Base-by-base conservation (phyloP, 78 protist species). In the Polysphondylium violaceum region DNA sequence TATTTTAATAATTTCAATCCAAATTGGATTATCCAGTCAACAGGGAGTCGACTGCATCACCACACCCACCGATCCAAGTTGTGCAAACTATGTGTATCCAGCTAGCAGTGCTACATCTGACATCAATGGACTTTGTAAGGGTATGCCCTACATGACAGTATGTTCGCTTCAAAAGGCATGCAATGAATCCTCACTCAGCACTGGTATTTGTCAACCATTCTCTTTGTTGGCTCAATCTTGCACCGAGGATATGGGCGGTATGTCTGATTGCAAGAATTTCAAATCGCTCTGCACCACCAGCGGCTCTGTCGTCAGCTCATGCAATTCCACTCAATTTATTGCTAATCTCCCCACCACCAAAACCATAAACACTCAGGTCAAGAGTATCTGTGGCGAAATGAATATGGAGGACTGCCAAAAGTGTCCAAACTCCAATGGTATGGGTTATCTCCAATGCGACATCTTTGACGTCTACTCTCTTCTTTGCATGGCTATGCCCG, bases 401-500 rank as follows among this genome's bases (percentile, higher is more conserved):
- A 47, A 33, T 36, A 86, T 86, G 92, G 71, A 68, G n/a, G 74
- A 40, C 7, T 86, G 92, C 19, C 19, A 38, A 16, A 27, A 86
- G 35, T 86, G 92, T 21, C 35, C 74, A 9, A 27, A 27, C 7
- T 33, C 65, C 7, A 14, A 33, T 3, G 14, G 29, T 16, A n/a
- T 51, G 0, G 27, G 2, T 8, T 2, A 25, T 2, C 12, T 31
- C 0, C 8, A 25, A 2, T 71, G 92, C 23, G 68, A 86, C 59
- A 38, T 63, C 19, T 61, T 86, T 3, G 9, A 29, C 12, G 74
- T 73, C 11, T 86, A 86, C 40, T 72, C 92, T 8, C 9, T 40
- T 3, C 92, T 86, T 35, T 86, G 92, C 65, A 29, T 47, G 60
- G n/a, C 6, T 1, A 86, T 86, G 92, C 92, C 92, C n/a, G 56